phyloP scores from a whole-genome alignment of 208 protist genomes.

The Kentomonas sorsogonicus region DNA sequence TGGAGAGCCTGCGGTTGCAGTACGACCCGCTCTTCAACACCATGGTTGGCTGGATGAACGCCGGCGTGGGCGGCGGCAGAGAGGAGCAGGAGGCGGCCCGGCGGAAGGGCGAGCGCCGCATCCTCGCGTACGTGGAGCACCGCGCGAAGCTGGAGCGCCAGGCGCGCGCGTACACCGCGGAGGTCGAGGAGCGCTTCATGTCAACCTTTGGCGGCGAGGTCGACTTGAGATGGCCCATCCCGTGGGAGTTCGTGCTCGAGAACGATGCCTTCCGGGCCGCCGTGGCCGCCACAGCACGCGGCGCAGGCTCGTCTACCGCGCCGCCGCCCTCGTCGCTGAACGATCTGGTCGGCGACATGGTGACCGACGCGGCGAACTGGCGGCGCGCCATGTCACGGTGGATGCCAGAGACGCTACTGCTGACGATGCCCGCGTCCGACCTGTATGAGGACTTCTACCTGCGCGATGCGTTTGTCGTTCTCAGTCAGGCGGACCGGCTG shows the following conservation, averaged over 20 bases:
- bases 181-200: constrained; percentile 32
- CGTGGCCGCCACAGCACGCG: constrained; percentile 16
- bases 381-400: constrained; percentile 18
- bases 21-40: constrained; percentile 41
- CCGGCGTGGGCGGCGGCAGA: constrained; percentile 11
- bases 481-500: too few species aligned
- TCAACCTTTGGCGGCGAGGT: constrained; percentile 24
- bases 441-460: constrained; percentile 20
- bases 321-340: constrained; percentile 11
- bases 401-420: constrained; percentile 15
- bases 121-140: constrained; percentile 33
- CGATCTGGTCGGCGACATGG: constrained; percentile 24
- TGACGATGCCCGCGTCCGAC: constrained; percentile 18
- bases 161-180: constrained; percentile 27
- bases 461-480: too few species aligned
- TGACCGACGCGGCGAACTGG: constrained; percentile 38
- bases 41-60: too few species aligned
- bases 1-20: constrained; percentile 40
- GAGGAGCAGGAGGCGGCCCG: constrained; percentile 6
- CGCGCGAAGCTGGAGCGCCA: constrained; percentile 23
- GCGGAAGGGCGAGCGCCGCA: constrained; percentile 22
- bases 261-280: constrained; percentile 46
- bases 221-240: constrained; percentile 49
- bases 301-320: constrained; percentile 18
- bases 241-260: constrained; percentile 44